phyloP scores from a whole-genome alignment of 106 monocot species.

The Dioscorea alata region DNA sequence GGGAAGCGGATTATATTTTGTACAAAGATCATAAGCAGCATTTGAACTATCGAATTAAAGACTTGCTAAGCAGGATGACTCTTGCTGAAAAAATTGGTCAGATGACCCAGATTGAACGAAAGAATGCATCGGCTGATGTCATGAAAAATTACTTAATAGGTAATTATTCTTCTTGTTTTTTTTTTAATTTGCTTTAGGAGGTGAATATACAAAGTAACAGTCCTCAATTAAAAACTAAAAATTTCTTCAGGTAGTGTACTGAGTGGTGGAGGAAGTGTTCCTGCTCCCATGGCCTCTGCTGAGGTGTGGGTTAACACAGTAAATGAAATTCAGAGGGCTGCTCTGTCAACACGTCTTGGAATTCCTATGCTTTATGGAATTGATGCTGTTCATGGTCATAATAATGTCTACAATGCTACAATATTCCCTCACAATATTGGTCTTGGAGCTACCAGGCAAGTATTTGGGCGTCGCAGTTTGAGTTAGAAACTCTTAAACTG shows the following conservation, averaged over 20 bases:
- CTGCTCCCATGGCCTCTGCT: conserved; percentile 21
- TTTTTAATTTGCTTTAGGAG: neutral
- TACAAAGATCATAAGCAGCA: conserved; percentile 24
- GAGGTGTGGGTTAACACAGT: conserved; percentile 38
- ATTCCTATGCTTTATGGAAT: conserved; percentile 52
- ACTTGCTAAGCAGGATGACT: conserved; percentile 23
- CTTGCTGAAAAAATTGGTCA: conserved; percentile 28
- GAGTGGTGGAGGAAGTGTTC: conserved; percentile 47
- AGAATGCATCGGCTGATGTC: conserved; percentile 11
- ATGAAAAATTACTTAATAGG: conserved; percentile 26
- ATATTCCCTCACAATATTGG: conserved; percentile 53
- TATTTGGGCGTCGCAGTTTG: neutral
- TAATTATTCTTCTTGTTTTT: neutral
- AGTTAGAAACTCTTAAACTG: too few species aligned
- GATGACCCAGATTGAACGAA: conserved; percentile 25
- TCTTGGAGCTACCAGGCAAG: conserved; percentile 45
- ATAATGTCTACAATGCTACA: conserved; percentile 41
- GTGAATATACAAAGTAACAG: neutral
- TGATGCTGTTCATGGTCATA: conserved; percentile 47
- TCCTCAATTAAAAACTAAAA: neutral
- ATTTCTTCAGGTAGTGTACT: conserved; percentile 34
- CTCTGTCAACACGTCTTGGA: conserved; percentile 32
- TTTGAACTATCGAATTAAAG: conserved; percentile 4
- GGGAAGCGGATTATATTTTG: conserved; percentile 1
- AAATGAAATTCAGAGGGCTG: conserved; percentile 32